Base-by-base conservation (phyloP, 352 stramenopile genomes). In the Phytophthora hybrid region DNA sequence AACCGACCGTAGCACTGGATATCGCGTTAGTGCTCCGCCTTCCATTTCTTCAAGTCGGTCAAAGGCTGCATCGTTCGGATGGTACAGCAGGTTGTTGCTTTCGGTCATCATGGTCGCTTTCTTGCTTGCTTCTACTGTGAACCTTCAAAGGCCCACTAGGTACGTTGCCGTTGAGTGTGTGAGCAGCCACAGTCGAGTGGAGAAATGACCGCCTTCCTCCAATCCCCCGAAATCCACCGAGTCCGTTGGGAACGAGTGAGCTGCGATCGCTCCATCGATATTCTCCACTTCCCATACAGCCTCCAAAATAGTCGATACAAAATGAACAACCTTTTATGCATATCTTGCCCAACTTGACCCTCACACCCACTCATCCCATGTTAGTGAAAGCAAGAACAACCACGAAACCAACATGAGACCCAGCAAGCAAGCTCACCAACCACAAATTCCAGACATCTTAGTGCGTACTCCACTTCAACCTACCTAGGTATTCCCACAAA, bases 21-120 rank as follows among this genome's bases (percentile, higher is more conserved):
- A 70, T 66, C 63, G 41, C 32, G 61, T 53, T 29, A 66, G 41
- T 6, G 37, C 46, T 16, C 60, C 69, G 7, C 57, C 61, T 54
- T 77, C 69, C 39, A 71, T 75, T 39, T 77, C 74, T 31, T 80
- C 74, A 4, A 80, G 62, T 7, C 74, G 59, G 58, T 78, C 74
- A 23, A 80, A 80, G 1, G 57, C 65, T 57, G 32, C 55, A 14
- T 64, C 55, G 51, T 64, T 52, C n/a, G 63, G 26, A 44, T 77
- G 69, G 26, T 69, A 74, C 51, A 80, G 47, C 46, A 78, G 52
- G 41, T 75, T 80, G 52, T 78, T 78, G 26, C 54, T 76, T 61
- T 80, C 69, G 39, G 41, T 66, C 69, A 78, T 80, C 64, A 80
- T 78, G 2, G 55, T 61, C 54, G 31, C 37, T 53, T 9, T 53